Evolutionary conservation across 2,329 filamentous ascomycete genomes (phyloP).

Genomic region (Aureobasidium sp.): DNA sequence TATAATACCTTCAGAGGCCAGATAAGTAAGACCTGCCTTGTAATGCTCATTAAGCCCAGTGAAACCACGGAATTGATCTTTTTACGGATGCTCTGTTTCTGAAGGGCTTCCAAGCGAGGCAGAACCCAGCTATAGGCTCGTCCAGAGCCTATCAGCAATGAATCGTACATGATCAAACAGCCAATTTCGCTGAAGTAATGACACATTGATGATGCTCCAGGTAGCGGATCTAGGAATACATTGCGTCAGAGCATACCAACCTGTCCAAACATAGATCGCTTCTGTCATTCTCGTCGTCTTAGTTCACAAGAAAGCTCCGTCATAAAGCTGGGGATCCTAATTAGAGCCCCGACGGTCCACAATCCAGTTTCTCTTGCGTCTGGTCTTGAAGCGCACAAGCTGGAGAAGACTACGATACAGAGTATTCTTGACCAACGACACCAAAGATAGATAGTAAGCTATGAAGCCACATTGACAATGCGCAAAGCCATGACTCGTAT

Average conservation of each 20-base stretch:
- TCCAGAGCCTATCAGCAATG: constrained; percentile 80
- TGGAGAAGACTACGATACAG: constrained; percentile 93
- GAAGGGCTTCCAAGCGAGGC: constrained; percentile 58
- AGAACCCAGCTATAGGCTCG: constrained; percentile 53
- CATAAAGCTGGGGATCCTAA: constrained; percentile 90
- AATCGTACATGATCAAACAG: constrained; percentile 86
- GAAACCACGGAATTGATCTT: constrained; percentile 82
- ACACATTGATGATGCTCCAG: constrained; percentile 98
- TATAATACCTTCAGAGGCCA: constrained; percentile 82
- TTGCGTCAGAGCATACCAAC: constrained; percentile 90
- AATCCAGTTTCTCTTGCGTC: constrained; percentile 98
- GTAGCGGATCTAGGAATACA: constrained; percentile 95
- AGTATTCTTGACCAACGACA: constrained; percentile 81
- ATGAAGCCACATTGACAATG: constrained; percentile 95
- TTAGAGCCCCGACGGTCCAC: constrained; percentile 85
- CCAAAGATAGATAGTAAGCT: constrained; percentile 80
- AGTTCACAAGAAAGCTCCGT: constrained; percentile 92
- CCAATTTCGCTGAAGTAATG: constrained; percentile 87
- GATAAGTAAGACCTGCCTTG: constrained; percentile 77
- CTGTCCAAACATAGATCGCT: constrained; percentile 88
- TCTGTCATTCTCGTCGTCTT: constrained; percentile 89
- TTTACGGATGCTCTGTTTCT: constrained; percentile 70
- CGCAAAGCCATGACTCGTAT: constrained; percentile 98
- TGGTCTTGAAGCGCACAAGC: constrained; percentile 83
- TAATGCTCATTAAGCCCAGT: constrained; percentile 93